phyloP scores from a whole-genome alignment of 78 protist species.

The Dictyostelium citrinum region DNA sequence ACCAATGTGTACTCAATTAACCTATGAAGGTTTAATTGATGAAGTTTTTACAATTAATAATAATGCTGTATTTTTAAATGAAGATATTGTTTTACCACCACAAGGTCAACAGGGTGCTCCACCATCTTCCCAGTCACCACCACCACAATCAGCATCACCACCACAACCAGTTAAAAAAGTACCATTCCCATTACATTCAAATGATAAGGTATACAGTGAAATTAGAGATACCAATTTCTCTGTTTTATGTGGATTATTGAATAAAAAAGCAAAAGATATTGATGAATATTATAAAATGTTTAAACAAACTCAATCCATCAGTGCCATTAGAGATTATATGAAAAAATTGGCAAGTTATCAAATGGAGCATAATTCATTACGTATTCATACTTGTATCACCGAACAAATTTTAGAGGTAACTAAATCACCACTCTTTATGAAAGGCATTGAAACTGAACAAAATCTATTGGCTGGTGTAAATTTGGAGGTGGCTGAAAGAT shows the following conservation, averaged over 20 bases:
- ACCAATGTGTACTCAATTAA: constrained; percentile 88
- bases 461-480: constrained; percentile 1
- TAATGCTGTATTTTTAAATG: constrained; percentile 51
- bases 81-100: constrained; percentile 26
- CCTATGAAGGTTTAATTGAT: constrained; percentile 97
- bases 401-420: constrained; percentile 17
- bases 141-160: background rate
- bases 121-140: too few relatives aligned
- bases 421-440: background rate
- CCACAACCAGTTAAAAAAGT: constrained; percentile 29
- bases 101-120: background rate
- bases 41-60: constrained; percentile 83
- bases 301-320: background rate
- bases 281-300: constrained; percentile 53
- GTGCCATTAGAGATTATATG: constrained; percentile 77
- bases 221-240: constrained; percentile 83
- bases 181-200: constrained; percentile 29
- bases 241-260: constrained; percentile 27
- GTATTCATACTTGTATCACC: constrained; percentile 53
- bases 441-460: constrained; percentile 72
- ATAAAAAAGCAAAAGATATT: constrained; percentile 67
- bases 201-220: constrained; percentile 51
- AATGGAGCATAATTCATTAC: constrained; percentile 9
- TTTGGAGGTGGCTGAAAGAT: background rate
- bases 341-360: constrained; percentile 47